Evolutionary conservation across 163 green algal species (phyloP).

Genomic region (Trebouxiophyceae sp.): DNA sequence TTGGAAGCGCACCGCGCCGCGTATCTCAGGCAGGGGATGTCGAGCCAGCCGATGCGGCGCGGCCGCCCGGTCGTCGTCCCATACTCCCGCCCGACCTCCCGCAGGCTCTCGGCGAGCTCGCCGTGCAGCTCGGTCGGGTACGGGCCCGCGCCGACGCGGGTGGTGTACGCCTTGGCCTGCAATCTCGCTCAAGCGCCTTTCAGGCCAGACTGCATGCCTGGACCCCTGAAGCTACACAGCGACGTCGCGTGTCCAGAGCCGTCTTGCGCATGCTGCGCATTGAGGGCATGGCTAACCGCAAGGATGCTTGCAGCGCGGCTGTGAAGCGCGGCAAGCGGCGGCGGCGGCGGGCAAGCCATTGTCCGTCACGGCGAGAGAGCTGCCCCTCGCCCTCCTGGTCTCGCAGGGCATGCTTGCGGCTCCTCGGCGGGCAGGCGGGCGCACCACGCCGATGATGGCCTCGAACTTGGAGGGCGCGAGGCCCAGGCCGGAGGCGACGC

Average conservation of each 20-base stretch:
- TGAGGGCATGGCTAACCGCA: no score
- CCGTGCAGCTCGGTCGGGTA: slow-evolving; percentile 97
- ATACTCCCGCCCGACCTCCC: slow-evolving; percentile 86
- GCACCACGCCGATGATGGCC: slow-evolving; percentile 89
- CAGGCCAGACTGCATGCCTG: no score
- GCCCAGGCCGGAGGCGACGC: slow-evolving; percentile 86
- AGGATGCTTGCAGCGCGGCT: no score
- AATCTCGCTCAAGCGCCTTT: no score
- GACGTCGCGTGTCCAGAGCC: no score
- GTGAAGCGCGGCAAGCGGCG: no score
- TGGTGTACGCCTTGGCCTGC: slow-evolving; percentile 99
- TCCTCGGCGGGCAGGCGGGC: slow-evolving; percentile 7
- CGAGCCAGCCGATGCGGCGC: slow-evolving; percentile 93
- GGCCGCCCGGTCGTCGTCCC: slow-evolving; percentile 96
- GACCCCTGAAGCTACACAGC: no score
- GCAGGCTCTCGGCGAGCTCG: slow-evolving; percentile 80
- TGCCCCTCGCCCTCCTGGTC: no score
- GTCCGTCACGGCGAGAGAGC: no score
- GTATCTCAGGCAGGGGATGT: slow-evolving; percentile 93
- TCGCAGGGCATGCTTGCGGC: no score
- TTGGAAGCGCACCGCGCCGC: slow-evolving; percentile 22
- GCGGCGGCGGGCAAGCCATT: no score
- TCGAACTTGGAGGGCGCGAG: slow-evolving; percentile 83
- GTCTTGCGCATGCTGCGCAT: no score
- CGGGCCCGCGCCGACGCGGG: slow-evolving; percentile 90